These are phyloP conservation scores for Russula sp. DNA, from an alignment of 768 basidiomycete species.

Conservation along the genomic window DNA sequence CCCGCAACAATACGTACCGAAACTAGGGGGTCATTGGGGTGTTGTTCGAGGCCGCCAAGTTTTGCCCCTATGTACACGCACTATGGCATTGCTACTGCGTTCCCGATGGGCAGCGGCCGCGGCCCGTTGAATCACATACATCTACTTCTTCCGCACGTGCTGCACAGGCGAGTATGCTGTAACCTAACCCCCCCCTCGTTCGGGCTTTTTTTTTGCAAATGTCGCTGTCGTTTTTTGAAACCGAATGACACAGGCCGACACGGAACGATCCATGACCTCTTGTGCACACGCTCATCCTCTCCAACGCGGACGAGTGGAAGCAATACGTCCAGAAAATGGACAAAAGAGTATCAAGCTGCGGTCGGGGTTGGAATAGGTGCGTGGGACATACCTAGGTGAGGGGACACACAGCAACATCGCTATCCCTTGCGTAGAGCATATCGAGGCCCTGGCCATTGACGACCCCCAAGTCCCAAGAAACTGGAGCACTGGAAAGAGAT, in stretches of 20 bases:
- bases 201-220: not conserved
- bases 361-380: constrained; percentile 68
- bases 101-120: constrained; percentile 60
- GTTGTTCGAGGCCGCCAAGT: constrained; percentile 47
- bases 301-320: constrained; percentile 52
- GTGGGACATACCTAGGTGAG: constrained; percentile 22
- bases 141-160: constrained; percentile 36
- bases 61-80: constrained; percentile 70
- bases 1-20: too few species aligned
- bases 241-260: constrained; percentile 36
- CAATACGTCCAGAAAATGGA: constrained; percentile 64
- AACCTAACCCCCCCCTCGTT: not conserved
- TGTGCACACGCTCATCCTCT: constrained; percentile 52
- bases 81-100: constrained; percentile 62
- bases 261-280: constrained; percentile 59
- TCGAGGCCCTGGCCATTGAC: constrained; percentile 55
- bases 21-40: too few species aligned
- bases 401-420: not conserved
- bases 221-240: not conserved
- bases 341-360: constrained; percentile 59
- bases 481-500: constrained; percentile 60
- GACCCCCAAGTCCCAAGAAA: constrained; percentile 57
- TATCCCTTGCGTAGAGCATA: constrained; percentile 43
- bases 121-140: constrained; percentile 89
- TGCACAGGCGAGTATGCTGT: constrained; percentile 46